Evolutionary conservation across 2,329 filamentous ascomycete species (phyloP), one percentile per base, ranked within the genome.

Genomic region (Trichoderma brevicompactum): DNA sequence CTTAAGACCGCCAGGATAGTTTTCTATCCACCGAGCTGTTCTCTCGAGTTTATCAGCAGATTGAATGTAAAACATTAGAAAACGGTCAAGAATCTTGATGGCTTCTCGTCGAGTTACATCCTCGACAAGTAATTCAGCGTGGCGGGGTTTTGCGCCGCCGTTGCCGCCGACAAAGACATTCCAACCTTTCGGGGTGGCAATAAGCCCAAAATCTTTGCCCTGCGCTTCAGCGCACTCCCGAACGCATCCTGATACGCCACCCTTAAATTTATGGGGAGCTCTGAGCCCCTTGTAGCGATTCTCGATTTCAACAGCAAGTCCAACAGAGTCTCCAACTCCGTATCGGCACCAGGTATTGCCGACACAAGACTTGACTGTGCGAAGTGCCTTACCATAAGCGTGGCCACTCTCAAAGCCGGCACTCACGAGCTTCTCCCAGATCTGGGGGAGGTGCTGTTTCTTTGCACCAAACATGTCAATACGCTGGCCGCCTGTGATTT

Each of bases 401-500:
- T 97, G 92, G 0, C 93, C 93, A 68, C 89, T 92, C 77, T 97
- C 93, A 89, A 97, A 90, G 19, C 93, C 93, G 1, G 90, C 93
- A 64, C 91, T 88, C 8, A 96, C 86, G 3, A 97, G 83, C 70
- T 88, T 86, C 49, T 85, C 85, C 93, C 93, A 97, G 71, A 97
- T 97, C 13, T 84, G 83, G 2, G 91, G 82, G 17, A 97, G 82
- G 75, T 97, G 92, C 69, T 95, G 90, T 79, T 96, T 96, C 78
- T 88, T 89, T 0, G 93, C 93, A 46, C 93, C 93, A 73, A 97
- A 97, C 88, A 97, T 87, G 76, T 97, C 93, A 73, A 97, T 96
- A 64, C 93, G 87, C 77, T 97, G 93, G 1, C 91, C 93, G 64
- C 93, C 93, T 0, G 93, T 97, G 74, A 97, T 96, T 79, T 97